Evolutionary conservation across 2,329 filamentous ascomycete genomes (phyloP), one percentile per base, ranked within the genome.

Genomic region (Penicillium sclerotigenum): DNA sequence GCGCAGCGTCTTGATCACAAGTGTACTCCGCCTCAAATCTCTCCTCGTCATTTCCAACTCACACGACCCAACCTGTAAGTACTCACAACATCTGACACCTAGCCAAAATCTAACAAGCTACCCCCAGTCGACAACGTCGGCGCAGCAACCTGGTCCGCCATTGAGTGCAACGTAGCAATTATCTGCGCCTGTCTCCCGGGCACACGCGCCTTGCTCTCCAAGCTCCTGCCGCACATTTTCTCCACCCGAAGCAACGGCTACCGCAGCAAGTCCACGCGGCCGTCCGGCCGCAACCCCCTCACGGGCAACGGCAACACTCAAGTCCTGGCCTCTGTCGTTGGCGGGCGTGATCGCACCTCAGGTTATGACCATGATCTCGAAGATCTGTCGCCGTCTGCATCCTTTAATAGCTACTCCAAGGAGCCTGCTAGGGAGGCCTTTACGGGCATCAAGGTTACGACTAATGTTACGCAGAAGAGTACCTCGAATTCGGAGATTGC

Each of bases 121-220:
- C 16, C 7, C 7, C 7, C 33, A 71, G 69, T 67, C 28, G 66
- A 71, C 53, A 71, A 71, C 40, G 58, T 71, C 31, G 66, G 67
- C 18, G 73, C 77, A 33, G 77, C 78, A 59, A 73, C 74, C 46
- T 77, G 75, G 75, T 76, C 74, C 10, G 68, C 73, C 14, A 67
- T 76, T 36, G 75, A 77, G 66, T 70, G 73, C 58, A 76, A 76
- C 41, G 65, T 75, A 48, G 74, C 71, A 20, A 75, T 77, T 31
- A 72, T 77, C 38, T 75, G 73, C 61, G 73, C 72, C 50, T 74
- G 68, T 38, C 71, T 77, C 41, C 74, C 74, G 6, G 70, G 65
- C 36, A 70, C 60, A 4, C 63, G 66, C 29, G 63, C 65, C 14
- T 61, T 70, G 53, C 50, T 71, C 13, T 63, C 68, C 18, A 59